Evolutionary conservation across 1,284 basidiomycete species (phyloP).

Genomic region (Malassezia caprae): DNA sequence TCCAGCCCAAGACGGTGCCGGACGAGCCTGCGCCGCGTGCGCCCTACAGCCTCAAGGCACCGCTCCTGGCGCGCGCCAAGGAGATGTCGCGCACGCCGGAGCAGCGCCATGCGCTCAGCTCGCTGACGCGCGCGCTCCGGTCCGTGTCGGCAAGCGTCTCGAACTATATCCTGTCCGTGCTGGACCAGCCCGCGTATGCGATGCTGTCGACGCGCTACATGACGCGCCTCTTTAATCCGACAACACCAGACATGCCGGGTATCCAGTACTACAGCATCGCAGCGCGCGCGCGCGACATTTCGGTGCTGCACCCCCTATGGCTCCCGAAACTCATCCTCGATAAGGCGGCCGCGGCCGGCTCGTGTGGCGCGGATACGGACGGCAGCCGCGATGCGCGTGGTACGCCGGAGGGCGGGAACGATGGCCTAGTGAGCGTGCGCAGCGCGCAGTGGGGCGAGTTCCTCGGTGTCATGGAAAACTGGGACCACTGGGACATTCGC

Average conservation of each 20-base stretch:
- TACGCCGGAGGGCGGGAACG: constrained; percentile 68
- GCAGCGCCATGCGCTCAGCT: not conserved
- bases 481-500: constrained; percentile 93
- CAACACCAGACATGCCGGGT: constrained; percentile 66
- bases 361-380: constrained; percentile 34
- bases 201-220: constrained; percentile 83
- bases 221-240: constrained; percentile 77
- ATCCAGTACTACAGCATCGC: constrained; percentile 90
- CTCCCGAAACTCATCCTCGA: constrained; percentile 89
- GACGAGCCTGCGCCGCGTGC: not conserved
- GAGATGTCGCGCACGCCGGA: not conserved
- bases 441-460: constrained; percentile 50
- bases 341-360: constrained; percentile 50
- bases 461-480: constrained; percentile 75
- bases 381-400: constrained; percentile 48
- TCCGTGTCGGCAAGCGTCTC: constrained; percentile 69
- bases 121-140: constrained; percentile 24
- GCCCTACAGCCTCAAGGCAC: constrained; percentile 40
- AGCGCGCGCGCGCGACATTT: constrained; percentile 63
- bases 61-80: constrained; percentile 32
- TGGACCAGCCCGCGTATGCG: constrained; percentile 94
- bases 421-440: constrained; percentile 78
- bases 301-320: constrained; percentile 89
- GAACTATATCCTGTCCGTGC: constrained; percentile 73
- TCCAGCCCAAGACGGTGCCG: constrained; percentile 5